Evolutionary conservation across 345 rosid species (phyloP).

Genomic region (Noccaea bulbosa): DNA sequence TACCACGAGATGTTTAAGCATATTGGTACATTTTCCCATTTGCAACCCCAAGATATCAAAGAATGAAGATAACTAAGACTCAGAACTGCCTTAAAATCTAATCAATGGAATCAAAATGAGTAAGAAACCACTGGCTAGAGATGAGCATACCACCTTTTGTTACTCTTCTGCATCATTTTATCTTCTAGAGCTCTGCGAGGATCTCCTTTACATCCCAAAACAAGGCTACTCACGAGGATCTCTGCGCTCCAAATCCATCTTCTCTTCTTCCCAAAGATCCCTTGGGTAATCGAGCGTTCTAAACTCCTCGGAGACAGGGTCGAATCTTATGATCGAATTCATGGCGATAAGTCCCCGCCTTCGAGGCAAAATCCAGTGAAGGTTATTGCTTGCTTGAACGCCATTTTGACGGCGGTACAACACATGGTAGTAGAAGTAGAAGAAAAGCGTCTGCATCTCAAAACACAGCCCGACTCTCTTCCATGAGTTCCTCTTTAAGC

Average conservation of each 20-base stretch:
- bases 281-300: conserved; percentile 41
- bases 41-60: not conserved
- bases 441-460: too few relatives aligned
- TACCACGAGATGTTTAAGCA: conserved; percentile 12
- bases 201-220: too few relatives aligned
- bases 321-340: conserved; percentile 44
- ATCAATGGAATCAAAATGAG: not conserved
- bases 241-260: conserved; percentile 39
- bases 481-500: too few relatives aligned
- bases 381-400: too few relatives aligned
- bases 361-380: too few relatives aligned
- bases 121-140: not conserved
- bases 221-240: conserved; percentile 50
- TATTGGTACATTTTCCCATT: not conserved
- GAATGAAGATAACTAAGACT: too few relatives aligned
- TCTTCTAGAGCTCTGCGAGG: conserved; percentile 13
- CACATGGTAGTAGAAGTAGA: too few relatives aligned
- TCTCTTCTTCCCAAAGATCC: not conserved
- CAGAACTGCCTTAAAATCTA: too few relatives aligned
- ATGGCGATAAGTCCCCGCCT: too few relatives aligned
- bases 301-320: conserved; percentile 46
- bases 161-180: conserved; percentile 4
- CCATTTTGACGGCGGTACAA: too few relatives aligned
- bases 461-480: too few relatives aligned
- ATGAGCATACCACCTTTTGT: conserved; percentile 39